Evolutionary conservation across 106 monocot genomes (phyloP).

Genomic region (Hemerocallis citrina): DNA sequence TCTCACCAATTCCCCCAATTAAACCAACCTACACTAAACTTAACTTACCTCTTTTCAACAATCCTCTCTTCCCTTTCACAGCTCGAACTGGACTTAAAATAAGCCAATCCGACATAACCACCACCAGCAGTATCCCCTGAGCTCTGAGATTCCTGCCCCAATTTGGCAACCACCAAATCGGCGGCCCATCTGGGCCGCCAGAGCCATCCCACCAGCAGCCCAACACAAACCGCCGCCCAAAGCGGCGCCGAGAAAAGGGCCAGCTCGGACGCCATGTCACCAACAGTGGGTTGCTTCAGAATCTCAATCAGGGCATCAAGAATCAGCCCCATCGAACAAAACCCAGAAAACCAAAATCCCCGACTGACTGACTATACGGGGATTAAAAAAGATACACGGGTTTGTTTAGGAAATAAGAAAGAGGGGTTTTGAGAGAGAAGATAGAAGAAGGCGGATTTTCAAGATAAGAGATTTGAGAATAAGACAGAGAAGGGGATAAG

Average conservation of each 20-base stretch:
- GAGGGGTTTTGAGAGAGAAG: neutral
- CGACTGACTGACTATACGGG: too few relatives aligned
- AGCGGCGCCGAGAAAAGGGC: conserved; percentile 45
- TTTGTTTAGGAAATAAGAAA: neutral
- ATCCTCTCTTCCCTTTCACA: neutral
- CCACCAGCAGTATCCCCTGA: neutral
- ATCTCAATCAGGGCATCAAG: conserved; percentile 38
- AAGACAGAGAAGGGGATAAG: too few relatives aligned
- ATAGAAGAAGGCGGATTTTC: neutral
- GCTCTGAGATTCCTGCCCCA: neutral
- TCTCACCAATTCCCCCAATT: neutral
- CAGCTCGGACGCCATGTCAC: conserved; percentile 41
- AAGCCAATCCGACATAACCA: conserved; percentile 8
- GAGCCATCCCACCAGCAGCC: conserved; percentile 67
- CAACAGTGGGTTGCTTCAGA: conserved; percentile 34
- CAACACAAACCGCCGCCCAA: conserved; percentile 50
- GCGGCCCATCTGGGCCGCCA: conserved; percentile 66
- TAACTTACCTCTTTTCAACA: conserved; percentile 12
- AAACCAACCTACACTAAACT: neutral
- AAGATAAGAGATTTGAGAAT: neutral
- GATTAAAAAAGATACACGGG: too few relatives aligned
- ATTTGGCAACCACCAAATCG: conserved; percentile 5
- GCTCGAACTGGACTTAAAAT: neutral
- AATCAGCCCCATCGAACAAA: conserved; percentile 35
- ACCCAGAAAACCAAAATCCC: too few relatives aligned